Base-by-base conservation (phyloP, 2,329 filamentous ascomycete species). In the Rhinocladiella similis region DNA sequence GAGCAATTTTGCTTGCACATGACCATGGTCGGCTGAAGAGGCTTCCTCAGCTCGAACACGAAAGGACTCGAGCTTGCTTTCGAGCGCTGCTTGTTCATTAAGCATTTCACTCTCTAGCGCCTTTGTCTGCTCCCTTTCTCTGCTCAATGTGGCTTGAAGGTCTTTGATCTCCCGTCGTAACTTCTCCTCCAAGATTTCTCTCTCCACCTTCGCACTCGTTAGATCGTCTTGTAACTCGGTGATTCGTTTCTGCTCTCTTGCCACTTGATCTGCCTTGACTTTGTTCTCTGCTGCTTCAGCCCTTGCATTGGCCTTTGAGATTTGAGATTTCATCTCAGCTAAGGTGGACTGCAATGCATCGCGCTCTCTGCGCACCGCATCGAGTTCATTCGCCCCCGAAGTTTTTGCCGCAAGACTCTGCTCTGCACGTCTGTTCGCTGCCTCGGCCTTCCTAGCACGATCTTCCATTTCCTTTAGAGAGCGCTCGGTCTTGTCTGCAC, bases 11-110 rank as follows among this genome's bases (percentile, higher is more conserved):
- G 89, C 89, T 66, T 96, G 91, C 0, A 89, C 85, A 68, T 96
- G 90, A 13, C 91, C 89, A 5, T 86, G 85, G 13, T 85, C 85
- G 14, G 90, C 89, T 2, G 91, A 93, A 1, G 91, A 91, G 0
- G 86, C 90, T 72, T 99, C 94, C 74, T 99, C 94, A 1, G 90
- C 91, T 29, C 89, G 84, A 16, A 86, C 83, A 53, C 94, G 87
- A 75, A 97, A 86, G 7, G 89, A 84, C 73, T 99, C 94, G 53
- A 99, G 80, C 71, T 96, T 95, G 65, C 89, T 87, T 75, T 99
- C 95, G 62, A 96, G 80, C 14, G 87, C 79, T 48, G 80, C 77
- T 54, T 86, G 83, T 72, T 97, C 93, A n/a, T 82, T 82, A 66
- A 89, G 89, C 66, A 95, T 78, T 68, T 97, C 93, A 5, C 87